Conservation (phyloP, 208 protist genomes). For the Plasmodiophora brassicae region DNA sequence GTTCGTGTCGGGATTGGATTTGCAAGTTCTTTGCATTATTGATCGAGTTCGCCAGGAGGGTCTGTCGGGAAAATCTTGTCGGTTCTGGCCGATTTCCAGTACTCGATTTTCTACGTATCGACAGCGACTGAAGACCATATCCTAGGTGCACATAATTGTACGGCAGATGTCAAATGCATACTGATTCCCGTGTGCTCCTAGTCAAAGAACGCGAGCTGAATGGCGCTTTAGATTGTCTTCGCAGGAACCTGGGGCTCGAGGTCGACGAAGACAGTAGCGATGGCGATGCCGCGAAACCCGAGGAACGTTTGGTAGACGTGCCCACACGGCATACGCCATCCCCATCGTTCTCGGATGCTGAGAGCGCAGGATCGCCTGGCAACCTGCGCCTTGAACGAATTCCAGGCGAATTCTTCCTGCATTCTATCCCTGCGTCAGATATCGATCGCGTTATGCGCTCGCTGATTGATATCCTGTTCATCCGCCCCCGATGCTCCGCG, state of each 20-base stretch:
- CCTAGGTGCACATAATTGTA: too few species aligned
- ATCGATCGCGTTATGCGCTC: neutral
- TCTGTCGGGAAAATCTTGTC: neutral
- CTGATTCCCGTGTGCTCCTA: too few species aligned
- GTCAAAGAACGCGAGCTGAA: neutral
- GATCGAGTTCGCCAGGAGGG: neutral
- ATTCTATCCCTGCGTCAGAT: neutral
- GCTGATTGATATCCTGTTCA: neutral
- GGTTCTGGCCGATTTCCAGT: neutral
- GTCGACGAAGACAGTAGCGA: too few species aligned
- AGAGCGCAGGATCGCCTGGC: too few species aligned
- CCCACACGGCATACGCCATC: too few species aligned
- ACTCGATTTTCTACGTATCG: constrained; percentile 18
- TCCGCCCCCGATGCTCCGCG: neutral
- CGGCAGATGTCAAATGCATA: too few species aligned
- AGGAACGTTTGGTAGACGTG: too few species aligned
- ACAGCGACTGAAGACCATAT: neutral
- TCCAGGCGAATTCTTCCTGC: neutral
- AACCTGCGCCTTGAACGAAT: neutral
- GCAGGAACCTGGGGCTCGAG: neutral
- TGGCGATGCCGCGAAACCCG: too few species aligned
- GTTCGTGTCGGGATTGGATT: neutral
- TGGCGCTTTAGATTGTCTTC: neutral
- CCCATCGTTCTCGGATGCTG: too few species aligned
- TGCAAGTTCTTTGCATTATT: neutral